Conservation (phyloP, 345 rosid species). For the Salix arbutifolia region DNA sequence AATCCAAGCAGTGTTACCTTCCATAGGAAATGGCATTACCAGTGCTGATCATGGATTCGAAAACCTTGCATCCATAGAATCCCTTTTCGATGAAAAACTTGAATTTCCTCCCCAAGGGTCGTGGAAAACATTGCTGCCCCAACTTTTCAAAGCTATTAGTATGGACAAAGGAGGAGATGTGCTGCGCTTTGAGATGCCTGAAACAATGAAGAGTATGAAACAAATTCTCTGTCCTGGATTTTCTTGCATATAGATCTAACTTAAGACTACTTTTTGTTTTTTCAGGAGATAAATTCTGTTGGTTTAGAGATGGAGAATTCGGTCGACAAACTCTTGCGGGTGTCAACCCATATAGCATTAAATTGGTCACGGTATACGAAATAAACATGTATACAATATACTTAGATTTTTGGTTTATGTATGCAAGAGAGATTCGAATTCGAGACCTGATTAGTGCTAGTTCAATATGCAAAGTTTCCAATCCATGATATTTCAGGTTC, state of each 20-base stretch:
- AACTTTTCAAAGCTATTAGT: conserved; percentile 38
- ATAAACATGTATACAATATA: background rate
- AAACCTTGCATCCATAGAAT: conserved; percentile 57
- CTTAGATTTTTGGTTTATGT: background rate
- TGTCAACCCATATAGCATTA: conserved; percentile 53
- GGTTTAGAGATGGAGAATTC: conserved; percentile 79
- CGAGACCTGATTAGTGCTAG: too few relatives aligned
- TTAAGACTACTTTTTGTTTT: background rate
- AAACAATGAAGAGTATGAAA: conserved; percentile 39
- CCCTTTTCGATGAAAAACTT: conserved; percentile 55
- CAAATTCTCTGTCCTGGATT: background rate
- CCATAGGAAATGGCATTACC: conserved; percentile 13
- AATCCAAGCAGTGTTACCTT: conserved; percentile 54
- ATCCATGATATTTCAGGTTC: too few relatives aligned
- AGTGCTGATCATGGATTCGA: conserved; percentile 54
- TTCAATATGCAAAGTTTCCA: too few relatives aligned
- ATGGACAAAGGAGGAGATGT: conserved; percentile 33
- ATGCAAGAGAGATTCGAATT: too few relatives aligned
- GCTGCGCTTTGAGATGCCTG: conserved; percentile 55
- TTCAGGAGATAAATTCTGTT: conserved; percentile 67
- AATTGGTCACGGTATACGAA: conserved; percentile 49
- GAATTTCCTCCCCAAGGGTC: conserved; percentile 37
- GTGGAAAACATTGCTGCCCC: conserved; percentile 43
- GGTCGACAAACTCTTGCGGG: conserved; percentile 76
- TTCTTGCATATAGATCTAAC: background rate